phyloP scores from a whole-genome alignment of 139 green algal genomes.

The Micromonas pusilla region DNA sequence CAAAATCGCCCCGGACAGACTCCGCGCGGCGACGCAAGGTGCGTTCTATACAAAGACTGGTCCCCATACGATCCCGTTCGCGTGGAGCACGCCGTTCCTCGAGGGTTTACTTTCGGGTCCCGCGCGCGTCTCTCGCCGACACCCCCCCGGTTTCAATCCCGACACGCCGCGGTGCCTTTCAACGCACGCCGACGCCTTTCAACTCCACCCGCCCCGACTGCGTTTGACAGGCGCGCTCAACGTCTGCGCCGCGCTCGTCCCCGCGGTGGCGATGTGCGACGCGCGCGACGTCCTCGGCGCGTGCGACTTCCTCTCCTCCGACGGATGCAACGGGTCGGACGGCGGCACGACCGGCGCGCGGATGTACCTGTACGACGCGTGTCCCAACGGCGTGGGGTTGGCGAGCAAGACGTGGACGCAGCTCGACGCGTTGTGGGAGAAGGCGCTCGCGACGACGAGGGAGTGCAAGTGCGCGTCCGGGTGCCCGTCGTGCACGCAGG shows the following conservation, averaged over 20 bases:
- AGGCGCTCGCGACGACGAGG: neutral
- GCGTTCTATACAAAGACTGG: no score
- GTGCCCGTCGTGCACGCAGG: conserved; percentile 1
- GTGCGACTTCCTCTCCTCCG: neutral
- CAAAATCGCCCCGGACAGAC: neutral
- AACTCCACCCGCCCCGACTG: no score
- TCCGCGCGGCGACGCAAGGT: no score
- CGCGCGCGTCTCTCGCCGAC: no score
- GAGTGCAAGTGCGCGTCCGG: conserved; percentile 5
- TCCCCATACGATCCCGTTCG: no score
- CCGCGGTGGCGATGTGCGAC: conserved; percentile 1
- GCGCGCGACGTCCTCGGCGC: neutral
- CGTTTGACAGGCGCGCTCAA: conserved; percentile 5
- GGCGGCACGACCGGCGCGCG: neutral
- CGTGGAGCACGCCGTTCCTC: no score
- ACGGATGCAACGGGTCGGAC: neutral
- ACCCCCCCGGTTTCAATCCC: no score
- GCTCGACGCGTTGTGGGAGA: neutral
- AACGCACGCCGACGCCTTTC: no score
- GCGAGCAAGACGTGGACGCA: neutral
- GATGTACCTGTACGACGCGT: conserved; percentile 15
- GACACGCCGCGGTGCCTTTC: no score
- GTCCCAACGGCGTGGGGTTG: conserved; percentile 1
- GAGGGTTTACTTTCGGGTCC: no score
- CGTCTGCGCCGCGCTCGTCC: neutral